These are phyloP conservation scores for Penicillium sp. DNA, from an alignment of 2,329 filamentous ascomycete genomes.

Conservation along the genomic window DNA sequence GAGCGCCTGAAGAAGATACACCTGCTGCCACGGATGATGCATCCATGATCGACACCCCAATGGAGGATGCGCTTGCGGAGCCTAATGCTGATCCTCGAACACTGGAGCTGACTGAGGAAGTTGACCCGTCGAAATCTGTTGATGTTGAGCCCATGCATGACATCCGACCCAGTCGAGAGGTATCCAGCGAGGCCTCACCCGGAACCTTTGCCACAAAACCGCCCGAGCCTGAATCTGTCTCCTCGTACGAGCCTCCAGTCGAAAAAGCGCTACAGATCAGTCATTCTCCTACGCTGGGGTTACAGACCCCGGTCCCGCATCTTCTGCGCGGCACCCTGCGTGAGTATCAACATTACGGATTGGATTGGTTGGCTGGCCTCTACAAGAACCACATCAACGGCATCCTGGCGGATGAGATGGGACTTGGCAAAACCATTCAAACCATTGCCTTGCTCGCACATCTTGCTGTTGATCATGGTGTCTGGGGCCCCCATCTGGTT, in stretches of 20 bases:
- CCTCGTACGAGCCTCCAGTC: conserved; percentile 35
- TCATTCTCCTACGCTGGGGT: conserved; percentile 39
- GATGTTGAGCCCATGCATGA: conserved; percentile 20
- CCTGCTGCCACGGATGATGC: conserved; percentile 13
- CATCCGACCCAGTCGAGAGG: conserved; percentile 27
- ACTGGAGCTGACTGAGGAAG: conserved; percentile 11
- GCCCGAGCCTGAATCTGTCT: conserved; percentile 43
- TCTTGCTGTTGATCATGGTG: conserved; percentile 78
- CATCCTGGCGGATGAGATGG: conserved; percentile 97
- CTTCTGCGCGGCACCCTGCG: conserved; percentile 81
- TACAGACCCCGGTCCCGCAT: conserved; percentile 70
- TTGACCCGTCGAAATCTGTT: conserved; percentile 6
- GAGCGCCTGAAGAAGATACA: conserved; percentile 12
- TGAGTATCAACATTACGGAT: conserved; percentile 93
- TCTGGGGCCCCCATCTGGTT: conserved; percentile 94
- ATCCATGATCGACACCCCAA: conserved; percentile 5
- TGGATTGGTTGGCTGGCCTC: conserved; percentile 92
- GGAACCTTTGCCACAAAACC: conserved; percentile 42
- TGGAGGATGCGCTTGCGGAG: conserved; percentile 1
- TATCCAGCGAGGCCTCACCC: conserved; percentile 42
- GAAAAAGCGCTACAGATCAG: conserved; percentile 35
- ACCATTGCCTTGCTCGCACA: conserved; percentile 93
- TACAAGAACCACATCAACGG: conserved; percentile 92
- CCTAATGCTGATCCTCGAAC: neutral
- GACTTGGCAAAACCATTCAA: conserved; percentile 95